Base-by-base conservation (phyloP, 768 basidiomycete species). In the Boletus patriciae region DNA sequence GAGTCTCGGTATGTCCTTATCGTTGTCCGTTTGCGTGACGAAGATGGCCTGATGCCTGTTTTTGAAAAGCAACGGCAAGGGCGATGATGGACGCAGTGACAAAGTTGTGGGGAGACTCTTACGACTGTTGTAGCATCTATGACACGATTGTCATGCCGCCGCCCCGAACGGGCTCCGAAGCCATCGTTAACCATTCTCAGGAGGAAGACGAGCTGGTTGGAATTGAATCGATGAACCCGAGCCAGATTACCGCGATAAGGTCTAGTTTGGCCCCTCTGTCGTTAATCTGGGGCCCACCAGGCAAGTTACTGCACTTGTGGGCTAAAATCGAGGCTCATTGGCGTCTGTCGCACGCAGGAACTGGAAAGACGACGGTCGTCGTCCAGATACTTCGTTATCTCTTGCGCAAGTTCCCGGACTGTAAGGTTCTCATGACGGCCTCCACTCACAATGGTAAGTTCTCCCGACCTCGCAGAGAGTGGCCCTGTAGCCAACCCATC, bases 351-450 rank as follows among this genome's bases (percentile, higher is more conserved):
- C 31, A 34, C 10, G 6, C 48, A 87, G 86, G 86, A 0, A 88
- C 86, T 0, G 86, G 87, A 36, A 88, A 88, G 67, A 87, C 86
- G 0, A 87, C 85, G 0, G 86, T 87, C 1, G 84, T 87, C 6
- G 78, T 88, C 3, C 78, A 84, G 58, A 84, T 87, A 29, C 74
- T 87, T 16, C 72, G 73, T 21, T 74, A 73, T 47, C 67, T 83
- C 51, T 58, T 79, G 60, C 66, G 57, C 62, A 66, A 55, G 58
- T 59, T 63, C 66, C 46, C 62, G 58, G 42, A 73, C 2, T 63
- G 74, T 10, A 84, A 80, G 62, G 82, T 88, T 25, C 72, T 87
- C 25, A 85, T 87, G 85, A 85, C 85, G 0, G 86, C 86, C 0
- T 88, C 87, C 0, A 87, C 86, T 0, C 84, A 86, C 61, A 87